Evolutionary conservation across 768 basidiomycete genomes (phyloP).

Genomic region (Suillus weaverae): DNA sequence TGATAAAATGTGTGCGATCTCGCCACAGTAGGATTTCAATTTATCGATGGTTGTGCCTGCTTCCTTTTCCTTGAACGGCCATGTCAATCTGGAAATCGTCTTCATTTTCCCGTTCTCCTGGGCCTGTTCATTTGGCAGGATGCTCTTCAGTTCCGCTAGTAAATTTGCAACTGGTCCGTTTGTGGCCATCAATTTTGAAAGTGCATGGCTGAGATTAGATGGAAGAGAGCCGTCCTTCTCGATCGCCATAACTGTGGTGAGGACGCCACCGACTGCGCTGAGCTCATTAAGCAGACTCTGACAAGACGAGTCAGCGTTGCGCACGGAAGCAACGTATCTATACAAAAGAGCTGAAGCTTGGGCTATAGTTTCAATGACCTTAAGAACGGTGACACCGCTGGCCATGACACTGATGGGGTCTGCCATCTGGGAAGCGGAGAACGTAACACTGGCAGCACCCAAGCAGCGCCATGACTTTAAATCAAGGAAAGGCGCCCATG

Average conservation of each 20-base stretch:
- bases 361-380: neutral
- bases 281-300: neutral
- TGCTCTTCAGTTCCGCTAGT: neutral
- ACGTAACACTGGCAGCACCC: neutral
- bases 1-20: too few relatives aligned
- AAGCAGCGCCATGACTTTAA: neutral
- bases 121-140: neutral
- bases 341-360: neutral
- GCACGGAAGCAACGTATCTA: neutral
- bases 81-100: neutral
- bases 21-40: too few relatives aligned
- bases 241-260: neutral
- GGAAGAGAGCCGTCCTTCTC: neutral
- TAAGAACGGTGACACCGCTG: neutral
- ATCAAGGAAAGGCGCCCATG: neutral
- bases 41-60: neutral
- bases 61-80: slow-evolving; percentile 10
- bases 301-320: neutral
- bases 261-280: neutral
- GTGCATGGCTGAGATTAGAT: neutral
- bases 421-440: neutral
- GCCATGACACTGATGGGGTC: slow-evolving; percentile 4
- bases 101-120: neutral
- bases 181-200: neutral
- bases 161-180: neutral